These are phyloP conservation scores for Lepidium didymum DNA, from an alignment of 345 rosid species.

Conservation along the genomic window DNA sequence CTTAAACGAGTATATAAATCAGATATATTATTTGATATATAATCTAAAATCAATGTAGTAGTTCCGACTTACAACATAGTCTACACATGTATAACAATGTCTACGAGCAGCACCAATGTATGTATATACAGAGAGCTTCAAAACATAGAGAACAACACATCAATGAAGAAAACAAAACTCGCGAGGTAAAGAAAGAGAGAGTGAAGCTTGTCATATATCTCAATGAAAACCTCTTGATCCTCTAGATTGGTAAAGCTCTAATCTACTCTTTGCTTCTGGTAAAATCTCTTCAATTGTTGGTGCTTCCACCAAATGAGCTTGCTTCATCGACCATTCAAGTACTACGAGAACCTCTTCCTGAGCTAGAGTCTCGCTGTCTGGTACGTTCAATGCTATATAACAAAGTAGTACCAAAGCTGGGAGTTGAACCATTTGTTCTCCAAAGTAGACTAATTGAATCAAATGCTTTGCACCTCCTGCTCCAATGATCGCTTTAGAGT, in stretches of 20 bases:
- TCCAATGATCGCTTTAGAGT: constrained; percentile 50
- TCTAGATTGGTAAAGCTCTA: constrained; percentile 74
- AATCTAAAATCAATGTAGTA: neutral
- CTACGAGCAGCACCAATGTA: constrained; percentile 19
- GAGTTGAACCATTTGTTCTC: constrained; percentile 55
- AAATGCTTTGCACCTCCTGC: constrained; percentile 59
- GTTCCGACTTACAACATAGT: constrained; percentile 16
- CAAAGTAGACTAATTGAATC: constrained; percentile 54
- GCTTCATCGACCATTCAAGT: constrained; percentile 70
- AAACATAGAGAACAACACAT: neutral
- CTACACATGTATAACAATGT: constrained; percentile 16
- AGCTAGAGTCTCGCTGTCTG: constrained; percentile 58
- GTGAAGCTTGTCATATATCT: neutral
- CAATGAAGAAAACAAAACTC: constrained; percentile 7
- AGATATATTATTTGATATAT: neutral
- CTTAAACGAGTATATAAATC: neutral
- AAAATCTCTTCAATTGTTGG: constrained; percentile 36
- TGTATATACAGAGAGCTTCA: constrained; percentile 19
- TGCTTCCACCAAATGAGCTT: constrained; percentile 47
- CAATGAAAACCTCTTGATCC: constrained; percentile 53
- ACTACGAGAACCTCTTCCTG: constrained; percentile 66
- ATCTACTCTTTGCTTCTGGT: constrained; percentile 61
- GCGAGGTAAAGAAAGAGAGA: neutral
- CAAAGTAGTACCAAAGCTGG: constrained; percentile 54
- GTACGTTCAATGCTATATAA: constrained; percentile 39